Evolutionary conservation across 1,284 basidiomycete species (phyloP).

Genomic region (Ceratobasidium sp.): DNA sequence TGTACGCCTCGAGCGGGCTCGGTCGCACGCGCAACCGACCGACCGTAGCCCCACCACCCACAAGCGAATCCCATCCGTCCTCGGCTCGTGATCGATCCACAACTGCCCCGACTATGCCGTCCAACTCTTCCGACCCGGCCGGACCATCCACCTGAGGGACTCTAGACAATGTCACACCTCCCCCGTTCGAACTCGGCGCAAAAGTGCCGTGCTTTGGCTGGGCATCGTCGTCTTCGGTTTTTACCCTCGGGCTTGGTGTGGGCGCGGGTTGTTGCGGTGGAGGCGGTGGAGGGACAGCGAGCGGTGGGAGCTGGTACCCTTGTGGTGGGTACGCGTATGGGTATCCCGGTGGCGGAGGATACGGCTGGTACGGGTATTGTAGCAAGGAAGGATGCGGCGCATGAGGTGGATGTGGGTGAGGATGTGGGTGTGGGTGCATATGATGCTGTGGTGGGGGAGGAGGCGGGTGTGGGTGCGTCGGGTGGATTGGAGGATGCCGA

Average conservation of each 20-base stretch:
- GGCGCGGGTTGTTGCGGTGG: constrained; percentile 22
- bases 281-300: constrained; percentile 45
- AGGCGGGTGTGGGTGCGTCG: constrained; percentile 47
- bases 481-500: constrained; percentile 47
- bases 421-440: constrained; percentile 29
- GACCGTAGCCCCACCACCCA: background rate
- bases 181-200: constrained; percentile 4
- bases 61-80: constrained; percentile 31
- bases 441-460: constrained; percentile 48
- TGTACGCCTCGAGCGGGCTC: constrained; percentile 49
- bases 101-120: constrained; percentile 64
- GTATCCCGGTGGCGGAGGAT: constrained; percentile 36
- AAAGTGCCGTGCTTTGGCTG: constrained; percentile 26
- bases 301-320: constrained; percentile 43
- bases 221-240: constrained; percentile 46
- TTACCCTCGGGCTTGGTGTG: constrained; percentile 42
- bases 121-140: constrained; percentile 2
- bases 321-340: constrained; percentile 39
- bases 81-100: constrained; percentile 50
- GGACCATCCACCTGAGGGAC: constrained; percentile 77
- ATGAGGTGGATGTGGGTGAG: constrained; percentile 19
- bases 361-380: constrained; percentile 31
- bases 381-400: constrained; percentile 35
- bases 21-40: constrained; percentile 18
- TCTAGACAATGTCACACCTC: constrained; percentile 51